Evolutionary conservation across 257 asterid species (phyloP), one percentile per base, ranked within the genome.

Genomic region (Fraxinus pennsylvanica): DNA sequence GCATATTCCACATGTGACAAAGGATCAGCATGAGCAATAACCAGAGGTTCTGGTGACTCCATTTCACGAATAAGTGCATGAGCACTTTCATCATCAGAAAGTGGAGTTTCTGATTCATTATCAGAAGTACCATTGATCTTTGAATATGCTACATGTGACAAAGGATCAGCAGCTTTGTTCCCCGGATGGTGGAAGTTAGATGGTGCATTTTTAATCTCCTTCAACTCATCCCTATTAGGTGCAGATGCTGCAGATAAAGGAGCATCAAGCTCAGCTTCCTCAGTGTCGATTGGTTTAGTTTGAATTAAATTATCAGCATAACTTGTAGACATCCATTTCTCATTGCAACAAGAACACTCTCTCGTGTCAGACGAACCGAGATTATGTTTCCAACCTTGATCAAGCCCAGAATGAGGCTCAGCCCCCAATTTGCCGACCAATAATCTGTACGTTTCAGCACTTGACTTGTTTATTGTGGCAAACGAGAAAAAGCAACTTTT

Each of bases 401-500:
- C 86, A 74, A 68, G 82, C 68, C 76, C 77, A 41, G 73, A 12
- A 68, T 70, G 50, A 72, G 84, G 76, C 41, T 78, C 85, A 14
- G 81, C 80, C 57, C 88, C 90, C 45, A 88, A 75, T 81, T 90
- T 89, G 6, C 87, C 89, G 0, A 82, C 88, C 29, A 89, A 79
- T 68, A 85, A 76, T 74, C 90, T 81, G 71, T 85, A 84, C 68
- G 86, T 80, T 75, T 89, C 91, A 15, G 90, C 80, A 83, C 84
- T 85, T 61, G 88, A 86, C 85, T 85, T 88, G 78, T 89, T 85
- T 47, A 80, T 45, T 10, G 87, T 72, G 71, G 86, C 88, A 59
- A 86, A 89, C 9, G 96, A 87, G 81, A 78, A 87, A 70, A 87
- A 85, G 80, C 97, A 90, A 78, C 50, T 87, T 59, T 92, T 93